Evolutionary conservation across 164 flowering plant genomes (phyloP).

Genomic region (Chloranthus sessilifolius): DNA sequence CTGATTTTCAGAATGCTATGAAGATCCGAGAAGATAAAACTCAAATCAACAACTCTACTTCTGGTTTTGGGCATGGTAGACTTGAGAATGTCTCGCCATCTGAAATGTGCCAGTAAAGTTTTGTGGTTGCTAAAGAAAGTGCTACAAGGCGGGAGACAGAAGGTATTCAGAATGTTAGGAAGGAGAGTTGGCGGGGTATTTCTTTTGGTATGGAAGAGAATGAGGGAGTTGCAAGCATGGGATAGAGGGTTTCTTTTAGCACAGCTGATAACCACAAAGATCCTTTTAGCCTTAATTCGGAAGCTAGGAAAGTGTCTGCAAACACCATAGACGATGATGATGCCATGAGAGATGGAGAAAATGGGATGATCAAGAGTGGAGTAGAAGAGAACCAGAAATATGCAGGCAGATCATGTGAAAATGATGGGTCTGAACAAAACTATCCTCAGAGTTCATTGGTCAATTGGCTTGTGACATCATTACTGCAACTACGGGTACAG

Average conservation of each 20-base stretch:
- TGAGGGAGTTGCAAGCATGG: slow-evolving; percentile 53
- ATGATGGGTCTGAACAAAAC: slow-evolving; percentile 61
- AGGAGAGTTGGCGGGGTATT: slow-evolving; percentile 60
- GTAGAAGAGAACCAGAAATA: slow-evolving; percentile 49
- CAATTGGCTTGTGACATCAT: slow-evolving; percentile 78
- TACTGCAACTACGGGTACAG: slow-evolving; percentile 53
- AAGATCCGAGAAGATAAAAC: slow-evolving; percentile 38
- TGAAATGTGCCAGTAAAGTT: slow-evolving; percentile 29
- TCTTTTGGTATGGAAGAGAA: slow-evolving; percentile 66
- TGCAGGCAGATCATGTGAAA: slow-evolving; percentile 71
- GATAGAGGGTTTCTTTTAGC: slow-evolving; percentile 78
- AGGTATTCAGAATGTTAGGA: slow-evolving; percentile 78
- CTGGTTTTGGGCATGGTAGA: slow-evolving; percentile 23
- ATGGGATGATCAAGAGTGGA: slow-evolving; percentile 42
- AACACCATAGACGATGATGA: slow-evolving; percentile 56
- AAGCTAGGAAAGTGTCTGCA: slow-evolving; percentile 58
- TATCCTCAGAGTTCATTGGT: slow-evolving; percentile 55
- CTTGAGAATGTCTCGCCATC: slow-evolving; percentile 24
- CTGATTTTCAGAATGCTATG: slow-evolving; percentile 16
- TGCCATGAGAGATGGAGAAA: slow-evolving; percentile 39
- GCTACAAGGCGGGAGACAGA: slow-evolving; percentile 97
- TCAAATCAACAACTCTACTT: slow-evolving; percentile 9
- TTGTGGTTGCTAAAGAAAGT: too few species aligned
- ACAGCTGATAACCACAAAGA: slow-evolving; percentile 51
- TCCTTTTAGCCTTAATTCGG: slow-evolving; percentile 35